These are phyloP conservation scores for Dinochytrium kinnereticum DNA, from an alignment of 371 early-diverging fungal genomes.

Conservation along the genomic window DNA sequence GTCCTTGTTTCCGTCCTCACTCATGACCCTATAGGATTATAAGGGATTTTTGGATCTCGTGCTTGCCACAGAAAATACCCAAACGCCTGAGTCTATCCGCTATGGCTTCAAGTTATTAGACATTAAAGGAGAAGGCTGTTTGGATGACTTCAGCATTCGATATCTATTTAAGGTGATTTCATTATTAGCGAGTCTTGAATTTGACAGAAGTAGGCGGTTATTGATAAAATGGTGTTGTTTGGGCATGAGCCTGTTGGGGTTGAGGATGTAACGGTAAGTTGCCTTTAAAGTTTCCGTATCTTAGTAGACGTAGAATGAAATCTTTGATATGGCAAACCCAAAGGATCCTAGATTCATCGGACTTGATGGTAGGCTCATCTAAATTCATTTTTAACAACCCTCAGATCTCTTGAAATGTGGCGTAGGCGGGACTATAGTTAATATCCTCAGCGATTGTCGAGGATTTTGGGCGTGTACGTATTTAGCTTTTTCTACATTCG, in stretches of 20 bases:
- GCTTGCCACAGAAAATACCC: constrained; percentile 55
- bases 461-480: constrained; percentile 47
- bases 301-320: constrained; percentile 45
- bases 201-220: constrained; percentile 34
- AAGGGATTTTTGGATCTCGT: constrained; percentile 57
- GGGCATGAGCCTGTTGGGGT: constrained; percentile 48
- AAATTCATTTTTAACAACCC: not conserved
- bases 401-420: constrained; percentile 50
- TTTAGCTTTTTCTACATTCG: not conserved
- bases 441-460: constrained; percentile 48
- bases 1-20: too few species aligned
- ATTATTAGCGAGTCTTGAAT: not conserved
- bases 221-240: constrained; percentile 43
- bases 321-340: constrained; percentile 62
- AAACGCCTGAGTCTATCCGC: constrained; percentile 48
- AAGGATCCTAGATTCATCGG: constrained; percentile 32
- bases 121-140: constrained; percentile 45
- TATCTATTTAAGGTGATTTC: constrained; percentile 45
- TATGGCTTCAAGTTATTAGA: constrained; percentile 54
- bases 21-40: too few species aligned
- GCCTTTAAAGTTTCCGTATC: not conserved
- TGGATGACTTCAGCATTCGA: constrained; percentile 46
- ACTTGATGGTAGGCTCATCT: constrained; percentile 36
- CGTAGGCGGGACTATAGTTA: constrained; percentile 55
- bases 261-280: constrained; percentile 48